Base-by-base conservation (phyloP, 306 rosid genomes). In the Ammopiptanthus mongolicus region DNA sequence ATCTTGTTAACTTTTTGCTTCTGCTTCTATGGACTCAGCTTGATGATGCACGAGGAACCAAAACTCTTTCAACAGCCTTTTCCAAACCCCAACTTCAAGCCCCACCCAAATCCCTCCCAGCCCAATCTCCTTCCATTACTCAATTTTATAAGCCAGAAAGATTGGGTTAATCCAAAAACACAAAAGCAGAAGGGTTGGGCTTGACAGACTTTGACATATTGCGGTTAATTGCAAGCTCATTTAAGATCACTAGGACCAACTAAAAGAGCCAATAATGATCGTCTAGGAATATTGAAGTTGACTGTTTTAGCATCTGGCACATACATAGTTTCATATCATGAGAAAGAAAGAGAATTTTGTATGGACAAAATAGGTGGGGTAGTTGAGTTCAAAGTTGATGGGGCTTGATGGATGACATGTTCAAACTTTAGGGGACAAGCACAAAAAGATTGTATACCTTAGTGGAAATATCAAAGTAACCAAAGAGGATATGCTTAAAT, bases 351-450 rank as follows among this genome's bases (percentile, higher is more conserved):
- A 58, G 52, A 42, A 37, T 5, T 60, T 31, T 28, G 37, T 25
- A 67, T 46, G 77, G 64, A 77, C 21, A 52, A 60, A 81, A 82
- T 51, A 28, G 82, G 83, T 73, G 78, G 84, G 84, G 76, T 81
- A 52, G 77, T 67, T 76, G 69, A 78, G 47, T 82, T 47, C 46
- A 73, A 68, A 75, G 77, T 64, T 69, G 65, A 69, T 57, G 69
- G 78, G 71, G 76, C 17, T 37, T 84, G 83, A 81, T 81, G 60
- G 62, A 65, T 74, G 55, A 63, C 22, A 66, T 87, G 91, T 59
- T 82, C 48, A 82, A 80, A 75, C 90, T 84, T 90, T 84, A 84
- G 86, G 89, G 53, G 84, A 84, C 96, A 84, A 78, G 13, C 59
- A 42, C 74, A 59, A 79, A 85, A 74, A 78, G 56, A 69, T 69